Conservation (phyloP, 78 protist species). For the Dictyostelium citrinum region DNA sequence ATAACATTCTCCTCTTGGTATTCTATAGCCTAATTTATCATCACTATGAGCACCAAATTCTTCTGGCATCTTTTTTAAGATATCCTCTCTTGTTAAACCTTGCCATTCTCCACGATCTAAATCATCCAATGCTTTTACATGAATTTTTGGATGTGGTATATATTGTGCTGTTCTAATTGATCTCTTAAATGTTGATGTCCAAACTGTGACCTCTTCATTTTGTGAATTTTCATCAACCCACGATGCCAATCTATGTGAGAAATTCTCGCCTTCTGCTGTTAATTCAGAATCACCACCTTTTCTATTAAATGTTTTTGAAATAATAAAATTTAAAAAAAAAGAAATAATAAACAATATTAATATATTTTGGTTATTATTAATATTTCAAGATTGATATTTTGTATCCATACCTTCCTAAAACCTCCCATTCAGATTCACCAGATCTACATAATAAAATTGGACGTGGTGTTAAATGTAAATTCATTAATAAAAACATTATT, state of each 20-base stretch:
- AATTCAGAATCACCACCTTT: conserved; percentile 95
- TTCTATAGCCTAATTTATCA: conserved; percentile 90
- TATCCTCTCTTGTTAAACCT: conserved; percentile 93
- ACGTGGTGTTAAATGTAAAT: conserved; percentile 80
- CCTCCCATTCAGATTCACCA: conserved; percentile 58
- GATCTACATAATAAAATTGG: conserved; percentile 81
- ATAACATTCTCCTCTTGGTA: conserved; percentile 96
- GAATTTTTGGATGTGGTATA: conserved; percentile 75
- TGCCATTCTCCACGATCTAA: conserved; percentile 96
- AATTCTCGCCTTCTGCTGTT: conserved; percentile 78
- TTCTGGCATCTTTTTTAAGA: conserved; percentile 78
- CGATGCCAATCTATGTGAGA: conserved; percentile 76
- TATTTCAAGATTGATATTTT: not conserved
- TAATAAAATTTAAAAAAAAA: not conserved
- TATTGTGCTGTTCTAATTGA: conserved; percentile 80
- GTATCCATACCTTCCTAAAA: not conserved
- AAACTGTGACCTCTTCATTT: conserved; percentile 74
- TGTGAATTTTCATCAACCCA: conserved; percentile 61
- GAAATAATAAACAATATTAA: not conserved
- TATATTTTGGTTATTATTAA: not conserved
- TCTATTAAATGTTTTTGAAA: not conserved
- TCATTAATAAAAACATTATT: conserved; percentile 88
- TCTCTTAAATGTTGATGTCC: conserved; percentile 83
- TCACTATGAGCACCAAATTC: conserved; percentile 78
- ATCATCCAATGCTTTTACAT: conserved; percentile 88